phyloP scores from a whole-genome alignment of 2,329 filamentous ascomycete species.

The Ascochyta viciae-villosae region DNA sequence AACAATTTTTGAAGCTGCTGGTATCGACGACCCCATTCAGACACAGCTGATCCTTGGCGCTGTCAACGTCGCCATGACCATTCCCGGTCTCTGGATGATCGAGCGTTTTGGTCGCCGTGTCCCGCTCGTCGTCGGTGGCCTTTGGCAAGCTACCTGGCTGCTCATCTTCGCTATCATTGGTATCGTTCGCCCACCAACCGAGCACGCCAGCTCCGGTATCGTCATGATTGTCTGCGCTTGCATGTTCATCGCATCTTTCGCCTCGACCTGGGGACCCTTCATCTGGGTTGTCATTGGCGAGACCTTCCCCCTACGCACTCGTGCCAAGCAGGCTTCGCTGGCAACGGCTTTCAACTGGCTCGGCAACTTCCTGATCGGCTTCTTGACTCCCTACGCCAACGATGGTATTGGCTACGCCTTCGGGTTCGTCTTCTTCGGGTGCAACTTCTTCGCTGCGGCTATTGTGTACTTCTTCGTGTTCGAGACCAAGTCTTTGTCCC shows the following conservation, averaged over 20 bases:
- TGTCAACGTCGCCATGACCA: constrained; percentile 73
- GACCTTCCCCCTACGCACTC: constrained; percentile 42
- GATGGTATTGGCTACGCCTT: constrained; percentile 43
- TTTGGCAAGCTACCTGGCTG: constrained; percentile 73
- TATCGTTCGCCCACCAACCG: constrained; percentile 50
- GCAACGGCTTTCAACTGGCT: constrained; percentile 46
- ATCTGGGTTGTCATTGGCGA: constrained; percentile 56
- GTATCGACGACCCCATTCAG: constrained; percentile 68
- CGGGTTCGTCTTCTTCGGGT: constrained; percentile 47
- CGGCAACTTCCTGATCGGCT: constrained; percentile 49
- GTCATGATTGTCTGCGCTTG: constrained; percentile 76
- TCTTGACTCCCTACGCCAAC: constrained; percentile 46
- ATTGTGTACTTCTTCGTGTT: constrained; percentile 47
- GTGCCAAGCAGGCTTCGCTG: constrained; percentile 45
- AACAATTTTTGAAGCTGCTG: constrained; percentile 71
- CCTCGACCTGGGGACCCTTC: constrained; percentile 69
- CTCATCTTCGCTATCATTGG: constrained; percentile 61
- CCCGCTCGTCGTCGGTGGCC: constrained; percentile 69
- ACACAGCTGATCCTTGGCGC: constrained; percentile 53
- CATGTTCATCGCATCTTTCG: constrained; percentile 77
- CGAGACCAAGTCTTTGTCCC: constrained; percentile 43
- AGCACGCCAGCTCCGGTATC: constrained; percentile 60
- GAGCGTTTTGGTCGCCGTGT: constrained; percentile 72
- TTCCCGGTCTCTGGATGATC: constrained; percentile 72
- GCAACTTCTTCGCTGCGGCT: constrained; percentile 39